These are phyloP conservation scores for Suillus alpinus DNA, from an alignment of 768 basidiomycete species.

Conservation along the genomic window DNA sequence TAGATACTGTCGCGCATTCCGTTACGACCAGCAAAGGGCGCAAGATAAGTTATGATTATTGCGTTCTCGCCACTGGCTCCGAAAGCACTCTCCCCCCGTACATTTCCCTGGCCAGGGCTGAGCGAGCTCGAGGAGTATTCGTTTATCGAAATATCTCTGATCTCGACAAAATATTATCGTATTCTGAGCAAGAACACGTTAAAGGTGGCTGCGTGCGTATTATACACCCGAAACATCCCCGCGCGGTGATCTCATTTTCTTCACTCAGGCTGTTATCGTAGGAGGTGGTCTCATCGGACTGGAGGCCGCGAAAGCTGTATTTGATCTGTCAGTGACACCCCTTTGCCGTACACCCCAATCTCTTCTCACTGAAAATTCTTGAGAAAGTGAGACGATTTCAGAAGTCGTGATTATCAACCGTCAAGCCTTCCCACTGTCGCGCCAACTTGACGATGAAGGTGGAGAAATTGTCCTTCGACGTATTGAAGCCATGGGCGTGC, in stretches of 20 bases:
- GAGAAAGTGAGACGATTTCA: slow-evolving; percentile 30
- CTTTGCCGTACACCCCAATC: background rate
- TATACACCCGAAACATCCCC: background rate
- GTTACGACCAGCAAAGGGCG: slow-evolving; percentile 46
- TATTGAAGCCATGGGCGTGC: slow-evolving; percentile 58
- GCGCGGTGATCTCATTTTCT: background rate
- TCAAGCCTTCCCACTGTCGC: slow-evolving; percentile 50
- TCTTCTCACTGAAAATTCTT: background rate
- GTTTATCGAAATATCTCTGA: slow-evolving; percentile 74
- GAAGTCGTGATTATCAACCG: slow-evolving; percentile 55
- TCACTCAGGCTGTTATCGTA: slow-evolving; percentile 45
- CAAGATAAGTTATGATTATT: slow-evolving; percentile 53
- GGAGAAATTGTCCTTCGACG: slow-evolving; percentile 60
- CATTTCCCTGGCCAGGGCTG: slow-evolving; percentile 38
- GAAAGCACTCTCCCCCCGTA: slow-evolving; percentile 61
- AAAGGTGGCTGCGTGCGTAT: slow-evolving; percentile 28
- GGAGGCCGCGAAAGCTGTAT: slow-evolving; percentile 72
- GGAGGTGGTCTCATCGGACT: slow-evolving; percentile 73
- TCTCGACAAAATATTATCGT: slow-evolving; percentile 60
- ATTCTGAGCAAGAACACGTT: slow-evolving; percentile 45
- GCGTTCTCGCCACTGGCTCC: slow-evolving; percentile 70
- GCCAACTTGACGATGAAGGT: slow-evolving; percentile 55
- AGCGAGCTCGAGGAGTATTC: slow-evolving; percentile 53
- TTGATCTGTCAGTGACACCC: slow-evolving; percentile 44
- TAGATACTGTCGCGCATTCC: slow-evolving; percentile 38